phyloP scores from a whole-genome alignment of 352 stramenopile genomes.

The Globisporangium solare region DNA sequence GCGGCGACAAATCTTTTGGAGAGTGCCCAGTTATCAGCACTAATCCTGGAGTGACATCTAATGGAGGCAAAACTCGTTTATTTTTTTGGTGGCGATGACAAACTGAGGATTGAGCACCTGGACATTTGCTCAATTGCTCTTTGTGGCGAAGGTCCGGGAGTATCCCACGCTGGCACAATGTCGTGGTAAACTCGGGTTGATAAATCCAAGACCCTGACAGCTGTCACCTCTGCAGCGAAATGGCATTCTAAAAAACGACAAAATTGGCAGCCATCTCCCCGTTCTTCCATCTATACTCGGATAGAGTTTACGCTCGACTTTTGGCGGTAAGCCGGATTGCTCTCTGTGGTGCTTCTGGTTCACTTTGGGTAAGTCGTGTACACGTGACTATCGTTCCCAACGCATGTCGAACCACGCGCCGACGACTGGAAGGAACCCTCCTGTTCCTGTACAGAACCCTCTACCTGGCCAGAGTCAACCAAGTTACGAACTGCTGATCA shows the following conservation, averaged over 20 bases:
- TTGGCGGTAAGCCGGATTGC: neutral
- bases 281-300: neutral
- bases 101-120: no score
- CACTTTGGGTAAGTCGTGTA: neutral
- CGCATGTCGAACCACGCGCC: neutral
- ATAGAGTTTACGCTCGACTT: neutral
- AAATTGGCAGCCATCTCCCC: slow-evolving; percentile 9
- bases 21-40: neutral
- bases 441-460: neutral
- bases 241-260: no score
- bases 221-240: no score
- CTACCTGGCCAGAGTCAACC: no score
- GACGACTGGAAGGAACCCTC: neutral
- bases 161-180: no score
- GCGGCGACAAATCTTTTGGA: slow-evolving; percentile 5
- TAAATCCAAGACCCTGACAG: no score
- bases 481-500: no score
- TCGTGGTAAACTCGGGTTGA: no score
- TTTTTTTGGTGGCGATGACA: no score
- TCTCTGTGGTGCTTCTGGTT: neutral
- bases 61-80: no score
- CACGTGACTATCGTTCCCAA: neutral
- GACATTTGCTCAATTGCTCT: no score
- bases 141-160: no score
- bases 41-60: neutral